phyloP scores from a whole-genome alignment of 768 basidiomycete genomes.

The Scleroderma citrinum region DNA sequence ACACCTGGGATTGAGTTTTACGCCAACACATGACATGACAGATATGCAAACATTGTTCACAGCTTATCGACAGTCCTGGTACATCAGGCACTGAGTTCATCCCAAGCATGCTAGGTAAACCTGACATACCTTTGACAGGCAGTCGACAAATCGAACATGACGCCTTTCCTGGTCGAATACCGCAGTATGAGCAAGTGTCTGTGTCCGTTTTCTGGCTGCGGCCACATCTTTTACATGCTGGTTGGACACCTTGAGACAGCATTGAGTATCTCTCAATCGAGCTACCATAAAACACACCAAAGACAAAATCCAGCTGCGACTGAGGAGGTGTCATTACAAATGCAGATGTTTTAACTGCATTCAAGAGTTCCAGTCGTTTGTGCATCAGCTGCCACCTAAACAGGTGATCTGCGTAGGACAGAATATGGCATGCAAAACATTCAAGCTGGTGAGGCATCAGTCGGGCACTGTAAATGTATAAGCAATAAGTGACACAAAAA shows the following conservation, averaged over 20 bases:
- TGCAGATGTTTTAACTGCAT: conserved; percentile 42
- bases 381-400: conserved; percentile 66
- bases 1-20: conserved; percentile 37
- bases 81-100: background rate
- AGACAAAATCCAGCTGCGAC: conserved; percentile 32
- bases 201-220: conserved; percentile 28
- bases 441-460: conserved; percentile 28
- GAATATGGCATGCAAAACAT: conserved; percentile 49
- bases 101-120: background rate
- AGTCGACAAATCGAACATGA: conserved; percentile 71
- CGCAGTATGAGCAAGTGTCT: conserved; percentile 39
- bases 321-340: conserved; percentile 17
- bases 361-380: conserved; percentile 70
- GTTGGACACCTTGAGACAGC: conserved; percentile 36
- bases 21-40: conserved; percentile 65
- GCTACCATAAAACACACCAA: conserved; percentile 11
- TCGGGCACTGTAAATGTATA: conserved; percentile 6
- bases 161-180: conserved; percentile 38
- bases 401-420: conserved; percentile 70
- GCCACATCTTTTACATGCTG: conserved; percentile 43
- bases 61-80: conserved; percentile 57
- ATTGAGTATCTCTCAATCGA: background rate
- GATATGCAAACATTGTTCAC: conserved; percentile 56
- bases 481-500: background rate
- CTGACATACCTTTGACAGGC: conserved; percentile 58